Percentiles rank a stretch among this genome's conserved stretches.
Evolutionary conservation across 257 asterid genomes (phyloP).

Genomic region (Capsicum chinense): DNA sequence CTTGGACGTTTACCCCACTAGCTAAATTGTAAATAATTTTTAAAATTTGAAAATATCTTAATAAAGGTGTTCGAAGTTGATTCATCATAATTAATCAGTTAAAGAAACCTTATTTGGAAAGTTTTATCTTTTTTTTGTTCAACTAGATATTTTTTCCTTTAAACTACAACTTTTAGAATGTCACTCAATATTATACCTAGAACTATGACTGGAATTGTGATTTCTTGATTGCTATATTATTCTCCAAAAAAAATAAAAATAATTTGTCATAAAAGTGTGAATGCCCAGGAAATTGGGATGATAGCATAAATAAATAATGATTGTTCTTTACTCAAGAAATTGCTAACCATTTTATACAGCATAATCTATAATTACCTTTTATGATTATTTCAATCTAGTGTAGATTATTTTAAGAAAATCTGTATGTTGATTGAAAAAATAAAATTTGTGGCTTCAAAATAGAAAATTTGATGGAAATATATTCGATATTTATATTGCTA

Average conservation of each 20-base stretch:
- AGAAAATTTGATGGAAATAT: not conserved
- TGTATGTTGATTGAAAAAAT: not conserved
- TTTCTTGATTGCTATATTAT: too few species aligned
- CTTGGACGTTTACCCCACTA: not conserved
- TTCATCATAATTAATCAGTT: too few species aligned
- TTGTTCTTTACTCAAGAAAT: too few species aligned
- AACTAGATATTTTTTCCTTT: too few species aligned
- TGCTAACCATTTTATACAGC: not conserved
- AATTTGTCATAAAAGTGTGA: not conserved
- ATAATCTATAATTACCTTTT: too few species aligned
- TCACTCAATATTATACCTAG: not conserved
- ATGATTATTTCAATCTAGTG: not conserved
- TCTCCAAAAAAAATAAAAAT: not conserved
- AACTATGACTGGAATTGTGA: not conserved
- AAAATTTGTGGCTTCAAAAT: too few species aligned
- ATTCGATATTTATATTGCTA: not conserved
- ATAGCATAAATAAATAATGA: not conserved
- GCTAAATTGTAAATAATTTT: not conserved
- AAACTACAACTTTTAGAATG: not conserved
- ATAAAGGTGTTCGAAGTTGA: not conserved
- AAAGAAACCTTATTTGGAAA: not conserved
- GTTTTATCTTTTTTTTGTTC: not conserved
- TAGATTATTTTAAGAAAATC: too few species aligned
- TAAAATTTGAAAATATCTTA: not conserved
- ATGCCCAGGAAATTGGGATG: not conserved